Percentiles rank a stretch among this genome's conserved stretches.
Evolutionary conservation across 78 protist species (phyloP).

Genomic region (Kipferlia bialata): DNA sequence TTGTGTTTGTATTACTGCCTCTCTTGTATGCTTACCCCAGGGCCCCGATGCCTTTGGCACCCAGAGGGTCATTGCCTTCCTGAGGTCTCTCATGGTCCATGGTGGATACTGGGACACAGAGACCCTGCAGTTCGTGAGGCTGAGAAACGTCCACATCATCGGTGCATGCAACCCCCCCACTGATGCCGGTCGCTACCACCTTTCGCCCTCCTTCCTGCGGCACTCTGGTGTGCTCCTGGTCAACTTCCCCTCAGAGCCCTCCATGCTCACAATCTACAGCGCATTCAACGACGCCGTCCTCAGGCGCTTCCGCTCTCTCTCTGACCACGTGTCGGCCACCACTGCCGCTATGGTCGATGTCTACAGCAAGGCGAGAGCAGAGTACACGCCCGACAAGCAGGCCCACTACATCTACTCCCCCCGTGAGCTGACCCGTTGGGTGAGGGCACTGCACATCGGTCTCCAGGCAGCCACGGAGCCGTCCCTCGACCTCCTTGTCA

Average conservation of each 20-base stretch:
- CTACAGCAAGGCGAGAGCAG: slow-evolving; percentile 56
- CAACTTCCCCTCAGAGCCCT: slow-evolving; percentile 80
- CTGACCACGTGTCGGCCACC: slow-evolving; percentile 46
- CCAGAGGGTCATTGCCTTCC: slow-evolving; percentile 75
- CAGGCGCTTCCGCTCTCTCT: slow-evolving; percentile 45
- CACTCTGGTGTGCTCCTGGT: slow-evolving; percentile 79
- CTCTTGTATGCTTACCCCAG: not conserved
- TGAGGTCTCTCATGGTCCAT: slow-evolving; percentile 76
- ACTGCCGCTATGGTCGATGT: slow-evolving; percentile 85
- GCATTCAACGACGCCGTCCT: slow-evolving; percentile 79
- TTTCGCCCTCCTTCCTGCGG: slow-evolving; percentile 69
- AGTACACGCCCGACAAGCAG: slow-evolving; percentile 75
- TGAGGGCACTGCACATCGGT: slow-evolving; percentile 54
- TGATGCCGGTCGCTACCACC: slow-evolving; percentile 86
- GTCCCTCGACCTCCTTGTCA: not conserved
- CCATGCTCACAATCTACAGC: slow-evolving; percentile 84
- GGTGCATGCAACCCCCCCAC: slow-evolving; percentile 97
- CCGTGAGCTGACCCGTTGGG: slow-evolving; percentile 88
- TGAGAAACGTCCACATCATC: slow-evolving; percentile 49
- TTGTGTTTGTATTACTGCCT: not conserved
- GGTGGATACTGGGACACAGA: slow-evolving; percentile 83
- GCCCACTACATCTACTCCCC: slow-evolving; percentile 91
- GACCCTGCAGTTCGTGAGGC: slow-evolving; percentile 47
- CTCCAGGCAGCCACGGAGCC: not conserved
- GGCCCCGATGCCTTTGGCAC: slow-evolving; percentile 85